Evolutionary conservation across 2,329 filamentous ascomycete genomes (phyloP).

Genomic region (Talaromyces sp.): DNA sequence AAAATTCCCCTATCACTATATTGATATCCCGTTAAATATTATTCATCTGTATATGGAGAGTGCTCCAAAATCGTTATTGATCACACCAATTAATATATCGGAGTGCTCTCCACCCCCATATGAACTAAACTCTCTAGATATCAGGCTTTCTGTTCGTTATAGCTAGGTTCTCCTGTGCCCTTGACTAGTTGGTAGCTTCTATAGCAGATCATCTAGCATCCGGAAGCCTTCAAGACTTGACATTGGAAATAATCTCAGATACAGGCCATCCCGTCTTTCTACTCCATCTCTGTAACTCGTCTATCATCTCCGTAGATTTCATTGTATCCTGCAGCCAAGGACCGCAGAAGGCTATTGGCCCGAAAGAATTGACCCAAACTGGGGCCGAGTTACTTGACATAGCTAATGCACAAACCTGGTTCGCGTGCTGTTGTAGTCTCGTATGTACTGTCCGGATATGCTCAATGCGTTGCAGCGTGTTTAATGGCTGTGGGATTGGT

Average conservation of each 20-base stretch:
- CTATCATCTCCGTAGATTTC: not conserved
- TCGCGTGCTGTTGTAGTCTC: slow-evolving; percentile 37
- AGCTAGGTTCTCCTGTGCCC: no score
- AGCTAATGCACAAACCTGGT: slow-evolving; percentile 47
- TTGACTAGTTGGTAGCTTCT: no score
- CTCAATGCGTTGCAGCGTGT: slow-evolving; percentile 21
- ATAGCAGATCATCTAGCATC: not conserved
- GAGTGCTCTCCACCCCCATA: no score
- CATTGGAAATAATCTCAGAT: not conserved
- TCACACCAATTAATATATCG: no score
- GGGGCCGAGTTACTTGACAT: slow-evolving; percentile 46
- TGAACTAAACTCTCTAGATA: no score
- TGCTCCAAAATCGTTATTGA: no score
- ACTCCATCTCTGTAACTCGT: not conserved
- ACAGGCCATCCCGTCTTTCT: not conserved
- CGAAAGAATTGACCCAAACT: slow-evolving; percentile 51
- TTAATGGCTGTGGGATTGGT: slow-evolving; percentile 12
- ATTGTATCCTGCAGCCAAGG: not conserved
- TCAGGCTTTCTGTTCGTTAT: no score
- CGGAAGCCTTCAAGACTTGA: not conserved
- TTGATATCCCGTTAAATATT: no score
- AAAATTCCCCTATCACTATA: no score
- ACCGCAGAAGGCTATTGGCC: slow-evolving; percentile 48
- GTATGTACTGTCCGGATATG: slow-evolving; percentile 16
- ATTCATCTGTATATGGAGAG: no score